A percentile compares a stretch with the other conserved stretches of the same genome.
These are phyloP conservation scores for Acer saccharum DNA, from an alignment of 345 rosid genomes.

Conservation along the genomic window DNA sequence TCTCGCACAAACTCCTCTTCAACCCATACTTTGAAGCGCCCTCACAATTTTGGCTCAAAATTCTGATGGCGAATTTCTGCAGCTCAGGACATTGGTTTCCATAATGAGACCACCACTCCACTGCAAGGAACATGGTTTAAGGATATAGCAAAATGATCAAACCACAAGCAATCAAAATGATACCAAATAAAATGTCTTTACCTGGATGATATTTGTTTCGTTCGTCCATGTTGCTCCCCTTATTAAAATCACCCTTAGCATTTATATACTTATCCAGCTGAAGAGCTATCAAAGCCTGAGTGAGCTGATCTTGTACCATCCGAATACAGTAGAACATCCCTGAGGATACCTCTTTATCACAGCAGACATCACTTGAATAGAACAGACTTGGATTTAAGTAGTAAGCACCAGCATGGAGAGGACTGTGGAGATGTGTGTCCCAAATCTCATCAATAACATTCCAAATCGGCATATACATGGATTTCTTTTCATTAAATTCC, in stretches of 20 bases:
- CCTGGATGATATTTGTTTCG: too few relatives aligned
- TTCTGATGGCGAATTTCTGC: slow-evolving; percentile 37
- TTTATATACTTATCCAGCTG: too few relatives aligned
- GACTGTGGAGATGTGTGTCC: slow-evolving; percentile 48
- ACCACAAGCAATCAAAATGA: too few relatives aligned
- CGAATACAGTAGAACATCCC: slow-evolving; percentile 32
- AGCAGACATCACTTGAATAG: slow-evolving; percentile 48
- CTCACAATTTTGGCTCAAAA: slow-evolving; percentile 30
- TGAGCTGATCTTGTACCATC: too few relatives aligned
- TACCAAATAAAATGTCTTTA: too few relatives aligned
- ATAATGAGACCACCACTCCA: slow-evolving; percentile 42
- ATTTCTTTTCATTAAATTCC: slow-evolving; percentile 28
- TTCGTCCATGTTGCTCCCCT: too few relatives aligned
- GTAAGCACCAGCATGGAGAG: slow-evolving; percentile 72
- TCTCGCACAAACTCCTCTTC: slow-evolving; percentile 34
- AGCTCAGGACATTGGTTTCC: slow-evolving; percentile 39
- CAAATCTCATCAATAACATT: slow-evolving; percentile 64
- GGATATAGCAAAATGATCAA: too few relatives aligned
- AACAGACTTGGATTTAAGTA: slow-evolving; percentile 58
- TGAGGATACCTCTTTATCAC: slow-evolving; percentile 46
- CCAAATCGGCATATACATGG: slow-evolving; percentile 49
- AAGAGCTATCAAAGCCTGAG: too few relatives aligned
- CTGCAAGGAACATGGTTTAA: slow-evolving; percentile 18
- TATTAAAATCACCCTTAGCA: too few relatives aligned
- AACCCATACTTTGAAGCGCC: slow-evolving; percentile 24